These are phyloP conservation scores for Rubroshorea leprosula DNA, from an alignment of 345 rosid genomes.

Conservation along the genomic window DNA sequence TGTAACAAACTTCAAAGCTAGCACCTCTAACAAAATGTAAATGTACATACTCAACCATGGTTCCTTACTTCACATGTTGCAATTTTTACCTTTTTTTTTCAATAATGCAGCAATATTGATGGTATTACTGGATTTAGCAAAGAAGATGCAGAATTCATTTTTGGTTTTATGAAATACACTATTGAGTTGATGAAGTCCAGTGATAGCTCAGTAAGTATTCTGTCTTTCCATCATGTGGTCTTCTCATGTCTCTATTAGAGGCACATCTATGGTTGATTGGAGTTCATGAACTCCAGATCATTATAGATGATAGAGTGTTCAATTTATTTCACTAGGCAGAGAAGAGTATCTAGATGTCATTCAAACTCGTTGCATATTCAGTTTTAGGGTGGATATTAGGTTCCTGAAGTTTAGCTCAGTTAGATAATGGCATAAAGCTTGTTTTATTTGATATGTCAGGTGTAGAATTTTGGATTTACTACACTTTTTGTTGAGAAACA, in stretches of 20 bases:
- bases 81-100: background rate
- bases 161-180: conserved; percentile 54
- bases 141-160: conserved; percentile 47
- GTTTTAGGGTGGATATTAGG: too few species aligned
- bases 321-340: too few species aligned
- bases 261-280: background rate
- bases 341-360: background rate
- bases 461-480: too few species aligned
- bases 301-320: too few species aligned
- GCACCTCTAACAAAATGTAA: too few species aligned
- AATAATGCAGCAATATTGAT: conserved; percentile 54
- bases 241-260: too few species aligned
- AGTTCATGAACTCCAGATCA: background rate
- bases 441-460: too few species aligned
- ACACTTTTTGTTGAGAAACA: too few species aligned
- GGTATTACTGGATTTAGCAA: conserved; percentile 77
- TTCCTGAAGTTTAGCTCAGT: too few species aligned
- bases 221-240: background rate
- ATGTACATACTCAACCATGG: background rate
- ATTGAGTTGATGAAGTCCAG: conserved; percentile 55
- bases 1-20: too few species aligned
- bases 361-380: too few species aligned
- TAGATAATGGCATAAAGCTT: too few species aligned
- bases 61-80: background rate
- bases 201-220: conserved; percentile 40